These are phyloP conservation scores for Astragalus membranaceus DNA, from an alignment of 306 rosid species.

Conservation along the genomic window DNA sequence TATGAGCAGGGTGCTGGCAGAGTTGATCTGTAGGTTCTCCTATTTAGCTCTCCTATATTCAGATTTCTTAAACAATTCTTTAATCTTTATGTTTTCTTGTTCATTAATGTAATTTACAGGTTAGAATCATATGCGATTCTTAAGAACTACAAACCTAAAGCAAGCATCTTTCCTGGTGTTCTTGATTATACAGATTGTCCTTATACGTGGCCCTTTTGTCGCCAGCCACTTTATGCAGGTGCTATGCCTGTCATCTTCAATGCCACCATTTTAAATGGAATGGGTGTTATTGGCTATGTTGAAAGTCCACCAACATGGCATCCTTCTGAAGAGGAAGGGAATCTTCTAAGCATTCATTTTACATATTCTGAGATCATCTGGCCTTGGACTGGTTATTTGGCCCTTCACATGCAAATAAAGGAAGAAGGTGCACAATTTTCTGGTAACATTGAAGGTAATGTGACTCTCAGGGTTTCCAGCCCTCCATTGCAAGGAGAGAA, in stretches of 20 bases:
- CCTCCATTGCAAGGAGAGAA: constrained; percentile 79
- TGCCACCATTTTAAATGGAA: constrained; percentile 91
- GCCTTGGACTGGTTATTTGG: constrained; percentile 99
- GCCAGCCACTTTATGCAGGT: constrained; percentile 94
- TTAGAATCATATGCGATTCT: constrained; percentile 90
- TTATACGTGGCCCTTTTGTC: constrained; percentile 95
- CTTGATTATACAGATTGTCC: constrained; percentile 94
- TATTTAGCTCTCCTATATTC: background rate
- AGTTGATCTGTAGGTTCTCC: constrained; percentile 78
- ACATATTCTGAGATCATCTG: constrained; percentile 78
- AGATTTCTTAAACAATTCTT: background rate
- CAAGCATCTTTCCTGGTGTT: constrained; percentile 85
- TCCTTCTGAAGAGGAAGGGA: constrained; percentile 84
- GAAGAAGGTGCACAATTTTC: constrained; percentile 86
- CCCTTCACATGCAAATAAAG: constrained; percentile 93
- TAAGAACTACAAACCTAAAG: constrained; percentile 77
- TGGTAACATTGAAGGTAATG: constrained; percentile 89
- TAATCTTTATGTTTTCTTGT: constrained; percentile 14
- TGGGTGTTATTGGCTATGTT: constrained; percentile 89
- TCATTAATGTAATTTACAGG: constrained; percentile 44
- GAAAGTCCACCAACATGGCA: constrained; percentile 85
- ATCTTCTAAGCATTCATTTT: constrained; percentile 87
- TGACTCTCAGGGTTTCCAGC: constrained; percentile 72
- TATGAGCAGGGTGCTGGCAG: constrained; percentile 99
- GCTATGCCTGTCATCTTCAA: constrained; percentile 98